A percentile compares a stretch with the other conserved stretches of the same genome.
Evolutionary conservation across 495 filamentous ascomycete genomes (phyloP).

Genomic region (Penicillium goetzii): DNA sequence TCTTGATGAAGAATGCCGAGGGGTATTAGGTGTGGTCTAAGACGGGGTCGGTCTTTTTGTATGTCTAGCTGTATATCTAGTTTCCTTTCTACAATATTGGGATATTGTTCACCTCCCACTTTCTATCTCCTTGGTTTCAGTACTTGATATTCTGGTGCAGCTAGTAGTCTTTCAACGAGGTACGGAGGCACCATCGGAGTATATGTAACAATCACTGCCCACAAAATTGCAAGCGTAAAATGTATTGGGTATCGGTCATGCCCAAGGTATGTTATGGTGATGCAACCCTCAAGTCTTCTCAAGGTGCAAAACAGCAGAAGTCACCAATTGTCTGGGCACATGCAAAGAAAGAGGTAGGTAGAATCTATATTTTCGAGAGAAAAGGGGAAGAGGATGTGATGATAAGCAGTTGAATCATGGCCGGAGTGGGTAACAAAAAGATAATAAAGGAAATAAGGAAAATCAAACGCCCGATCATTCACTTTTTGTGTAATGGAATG

Average conservation of each 20-base stretch:
- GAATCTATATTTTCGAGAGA: slow-evolving; percentile 3
- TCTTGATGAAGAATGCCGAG: slow-evolving; percentile 89
- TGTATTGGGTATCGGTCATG: slow-evolving; percentile 26
- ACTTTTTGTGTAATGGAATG: slow-evolving; percentile 14
- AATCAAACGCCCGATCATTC: slow-evolving; percentile 24
- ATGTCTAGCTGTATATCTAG: slow-evolving; percentile 25
- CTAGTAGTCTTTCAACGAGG: neutral
- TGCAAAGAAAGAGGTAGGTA: neutral
- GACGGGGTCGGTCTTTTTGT: slow-evolving; percentile 12
- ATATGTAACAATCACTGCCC: neutral
- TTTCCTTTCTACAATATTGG: slow-evolving; percentile 14
- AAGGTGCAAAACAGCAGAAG: neutral
- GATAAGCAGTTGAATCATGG: neutral
- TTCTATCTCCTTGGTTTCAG: neutral
- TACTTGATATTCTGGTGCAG: neutral
- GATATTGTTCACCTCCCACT: neutral
- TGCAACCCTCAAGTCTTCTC: neutral
- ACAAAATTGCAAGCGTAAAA: slow-evolving; percentile 3
- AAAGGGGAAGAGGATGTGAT: neutral
- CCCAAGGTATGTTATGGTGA: slow-evolving; percentile 1
- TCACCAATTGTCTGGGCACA: neutral
- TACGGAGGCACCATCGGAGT: neutral
- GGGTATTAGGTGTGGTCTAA: slow-evolving; percentile 43
- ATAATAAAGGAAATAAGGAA: slow-evolving; percentile 4
- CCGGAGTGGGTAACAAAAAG: slow-evolving; percentile 1